These are phyloP conservation scores for Stephanodiscus minutulus DNA, from an alignment of 108 stramenopile species.

Conservation along the genomic window DNA sequence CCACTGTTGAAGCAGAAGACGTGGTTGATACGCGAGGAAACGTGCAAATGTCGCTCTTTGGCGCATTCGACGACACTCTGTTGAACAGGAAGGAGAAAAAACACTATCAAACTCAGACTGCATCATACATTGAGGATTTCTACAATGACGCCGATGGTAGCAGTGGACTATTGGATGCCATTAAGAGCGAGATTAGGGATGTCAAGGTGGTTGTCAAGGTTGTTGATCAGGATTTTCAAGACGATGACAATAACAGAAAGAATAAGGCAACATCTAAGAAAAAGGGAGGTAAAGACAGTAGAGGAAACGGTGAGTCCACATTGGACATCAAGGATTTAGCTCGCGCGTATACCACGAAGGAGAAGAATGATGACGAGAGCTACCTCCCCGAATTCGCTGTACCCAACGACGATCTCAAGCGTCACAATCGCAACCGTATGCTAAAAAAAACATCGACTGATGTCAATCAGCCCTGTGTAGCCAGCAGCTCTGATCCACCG, in stretches of 20 bases:
- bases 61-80: background rate
- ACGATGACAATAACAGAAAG: background rate
- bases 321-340: background rate
- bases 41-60: slow-evolving; percentile 23
- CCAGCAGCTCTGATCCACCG: slow-evolving; percentile 22
- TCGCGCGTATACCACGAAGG: background rate
- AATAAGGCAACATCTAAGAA: background rate
- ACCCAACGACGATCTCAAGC: background rate
- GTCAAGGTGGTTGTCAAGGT: background rate
- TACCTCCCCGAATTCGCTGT: slow-evolving; percentile 5
- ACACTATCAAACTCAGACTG: slow-evolving; percentile 19
- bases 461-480: slow-evolving; percentile 25
- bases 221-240: background rate
- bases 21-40: slow-evolving; percentile 16
- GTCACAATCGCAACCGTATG: background rate
- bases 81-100: slow-evolving; percentile 1
- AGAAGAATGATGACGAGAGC: background rate
- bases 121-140: slow-evolving; percentile 32
- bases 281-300: background rate
- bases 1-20: background rate
- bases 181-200: background rate
- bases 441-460: slow-evolving; percentile 4
- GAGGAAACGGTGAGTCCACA: background rate
- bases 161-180: slow-evolving; percentile 12
- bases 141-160: slow-evolving; percentile 17